Base-by-base conservation (phyloP, 2,329 filamentous ascomycete genomes). In the Metarhizium humberi region DNA sequence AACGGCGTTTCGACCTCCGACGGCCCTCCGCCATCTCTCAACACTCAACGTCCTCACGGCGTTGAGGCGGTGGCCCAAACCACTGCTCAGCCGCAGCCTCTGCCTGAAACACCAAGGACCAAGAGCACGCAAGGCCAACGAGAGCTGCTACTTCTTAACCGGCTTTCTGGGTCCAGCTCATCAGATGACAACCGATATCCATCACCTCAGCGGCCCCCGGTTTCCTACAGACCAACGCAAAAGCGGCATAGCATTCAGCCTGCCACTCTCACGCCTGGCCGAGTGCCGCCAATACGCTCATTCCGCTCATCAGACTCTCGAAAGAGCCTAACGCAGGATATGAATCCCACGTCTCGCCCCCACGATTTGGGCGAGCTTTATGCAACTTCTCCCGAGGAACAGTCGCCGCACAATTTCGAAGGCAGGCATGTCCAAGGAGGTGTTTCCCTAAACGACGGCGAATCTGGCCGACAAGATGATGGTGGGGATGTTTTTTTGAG, bases 401-500 rank as follows among this genome's bases (percentile, higher is more conserved):
- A 73, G 56, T 75, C 79, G 3, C 67, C 80, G 50, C 73, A 77
- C 40, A 76, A 75, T 40, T 69, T 81, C 29, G 80, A 83, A 59
- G 78, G 76, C 42, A 63, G 63, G 56, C 36, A 55, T 38, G 32
- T 20, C 7, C 40, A 54, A 8, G 48, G 30, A 13, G 18, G 25
- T 16, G 25, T 18, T 51, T 14, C 42, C 16, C 55, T 58, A 11
- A 38, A 52, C n/a, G 29, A 30, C 30, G 25, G 45, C 42, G 46
- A 49, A 14, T n/a, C 40, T 18, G 53, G 51, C 40, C 40, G 56
- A 43, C 40, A 53, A 46, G 80, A 84, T 54, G 80, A 82, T 59
- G 79, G 75, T 3, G 78, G 78, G 43, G 81, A 84, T 59, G 70
- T 84, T 45, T 84, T 84, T 59, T 74, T 84, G 57, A 77, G 73